A percentile compares a stretch with the other conserved stretches of the same genome.
Conservation (phyloP, 2,329 filamentous ascomycete genomes). For the Aspergillus unguis region DNA sequence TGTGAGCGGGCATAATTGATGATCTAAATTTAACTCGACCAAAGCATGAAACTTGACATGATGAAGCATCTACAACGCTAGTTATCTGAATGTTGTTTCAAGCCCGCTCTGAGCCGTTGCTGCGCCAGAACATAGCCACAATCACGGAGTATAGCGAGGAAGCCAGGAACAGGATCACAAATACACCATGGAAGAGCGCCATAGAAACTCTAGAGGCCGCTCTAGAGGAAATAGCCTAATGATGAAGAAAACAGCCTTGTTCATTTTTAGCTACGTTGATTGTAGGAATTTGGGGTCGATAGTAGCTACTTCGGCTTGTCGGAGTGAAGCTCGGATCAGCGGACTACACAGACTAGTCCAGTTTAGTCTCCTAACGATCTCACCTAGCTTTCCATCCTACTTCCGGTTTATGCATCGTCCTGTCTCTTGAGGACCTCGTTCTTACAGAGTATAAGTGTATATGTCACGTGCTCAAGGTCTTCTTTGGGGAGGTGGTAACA, state of each 20-base stretch:
- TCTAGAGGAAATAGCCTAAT: slow-evolving; percentile 15
- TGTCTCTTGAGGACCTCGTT: neutral
- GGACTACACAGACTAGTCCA: neutral
- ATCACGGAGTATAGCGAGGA: slow-evolving; percentile 1
- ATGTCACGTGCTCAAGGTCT: neutral
- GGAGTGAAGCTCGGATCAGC: slow-evolving; percentile 1
- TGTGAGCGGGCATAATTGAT: neutral
- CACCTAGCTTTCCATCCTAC: neutral
- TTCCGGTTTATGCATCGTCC: slow-evolving; percentile 4
- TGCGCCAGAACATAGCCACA: slow-evolving; percentile 25
- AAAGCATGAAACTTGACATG: neutral
- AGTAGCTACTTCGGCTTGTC: slow-evolving; percentile 3
- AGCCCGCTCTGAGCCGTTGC: slow-evolving; percentile 16
- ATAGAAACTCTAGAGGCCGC: slow-evolving; percentile 7
- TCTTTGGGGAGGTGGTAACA: neutral
- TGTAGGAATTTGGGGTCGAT: too few relatives aligned
- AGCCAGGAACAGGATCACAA: slow-evolving; percentile 1
- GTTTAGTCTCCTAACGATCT: neutral
- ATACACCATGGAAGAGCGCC: neutral
- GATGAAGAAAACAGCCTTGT: slow-evolving; percentile 9
- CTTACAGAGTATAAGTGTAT: neutral
- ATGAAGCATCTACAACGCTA: slow-evolving; percentile 5
- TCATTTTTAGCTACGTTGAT: slow-evolving; percentile 9
- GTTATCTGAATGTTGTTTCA: slow-evolving; percentile 14
- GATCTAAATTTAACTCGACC: neutral